Evolutionary conservation across 2,329 filamentous ascomycete species (phyloP), one percentile per base, ranked within the genome.

Genomic region (Aspergillus neotritici): DNA sequence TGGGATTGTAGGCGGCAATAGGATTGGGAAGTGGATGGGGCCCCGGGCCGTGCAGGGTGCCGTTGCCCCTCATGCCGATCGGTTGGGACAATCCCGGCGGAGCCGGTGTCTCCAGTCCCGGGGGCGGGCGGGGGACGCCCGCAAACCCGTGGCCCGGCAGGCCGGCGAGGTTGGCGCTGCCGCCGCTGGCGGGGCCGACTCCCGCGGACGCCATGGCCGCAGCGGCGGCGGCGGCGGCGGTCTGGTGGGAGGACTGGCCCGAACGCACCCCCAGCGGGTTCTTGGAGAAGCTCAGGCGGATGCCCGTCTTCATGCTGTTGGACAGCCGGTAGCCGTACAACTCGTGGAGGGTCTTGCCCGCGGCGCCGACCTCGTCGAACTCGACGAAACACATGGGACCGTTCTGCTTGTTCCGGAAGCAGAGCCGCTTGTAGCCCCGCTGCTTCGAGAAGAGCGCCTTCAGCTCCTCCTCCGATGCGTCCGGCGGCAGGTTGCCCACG

Each of bases 311-410:
- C 60, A 88, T 79, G 58, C 89, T 95, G 68, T 95, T 96, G 62
- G 90, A 88, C 28, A 97, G 76, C 37, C 80, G 82, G 38, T 85
- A 81, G 0, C 93, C 93, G 58, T 97, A 96, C 1, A 97, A 76
- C 44, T 96, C 88, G 51, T 90, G 82, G 3, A 97, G 76, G 1
- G 90, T 85, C 67, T 93, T 94, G 33, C 91, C 96, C 1, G 93
- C 91, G 59, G 88, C 91, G 1, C 87, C 86, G 9, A 94, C 78
- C 57, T 96, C 90, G 59, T 97, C 91, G 56, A 97, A 98, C 66
- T 98, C 93, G 31, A 98, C 93, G 65, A 97, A 97, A 63, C 93
- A 97, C 90, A 97, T 97, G 2, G 91, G 91, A 0, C 91, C 91
- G 56, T 96, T 95, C 53, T 87, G 81, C 72, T 97, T 97, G 41